Percentiles rank a stretch among this genome's conserved stretches.
Conservation (phyloP, 352 stramenopile species). For the Phytophthora uliginosa region DNA sequence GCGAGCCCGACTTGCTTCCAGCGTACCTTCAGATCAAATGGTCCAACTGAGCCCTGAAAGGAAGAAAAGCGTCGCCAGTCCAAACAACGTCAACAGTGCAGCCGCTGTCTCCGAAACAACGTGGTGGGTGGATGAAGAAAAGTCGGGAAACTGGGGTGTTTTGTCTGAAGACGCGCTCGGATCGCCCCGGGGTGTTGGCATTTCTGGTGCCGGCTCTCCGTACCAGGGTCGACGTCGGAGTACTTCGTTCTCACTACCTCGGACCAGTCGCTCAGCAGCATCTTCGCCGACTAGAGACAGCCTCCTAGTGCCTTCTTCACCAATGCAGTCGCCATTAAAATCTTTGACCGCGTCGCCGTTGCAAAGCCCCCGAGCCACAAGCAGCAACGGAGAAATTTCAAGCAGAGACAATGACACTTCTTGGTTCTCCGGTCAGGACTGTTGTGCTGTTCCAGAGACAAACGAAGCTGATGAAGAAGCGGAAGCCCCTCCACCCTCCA, state of each 20-base stretch:
- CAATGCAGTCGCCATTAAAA: slow-evolving; percentile 12
- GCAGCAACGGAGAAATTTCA: background rate
- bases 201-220: background rate
- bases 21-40: slow-evolving; percentile 27
- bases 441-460: slow-evolving; percentile 5
- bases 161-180: slow-evolving; percentile 1
- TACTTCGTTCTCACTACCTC: slow-evolving; percentile 14
- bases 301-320: slow-evolving; percentile 20
- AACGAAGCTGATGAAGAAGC: slow-evolving; percentile 9
- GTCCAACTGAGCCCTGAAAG: slow-evolving; percentile 20
- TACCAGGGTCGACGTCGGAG: background rate
- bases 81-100: background rate
- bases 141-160: background rate
- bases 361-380: background rate
- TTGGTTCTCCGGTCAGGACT: background rate
- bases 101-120: slow-evolving; percentile 8
- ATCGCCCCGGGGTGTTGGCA: background rate
- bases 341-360: background rate
- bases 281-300: slow-evolving; percentile 19
- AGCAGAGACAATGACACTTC: background rate
- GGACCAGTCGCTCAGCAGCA: background rate
- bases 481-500: background rate
- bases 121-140: slow-evolving; percentile 23
- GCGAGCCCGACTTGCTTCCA: slow-evolving; percentile 26
- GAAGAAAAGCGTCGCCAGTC: slow-evolving; percentile 11